Evolutionary conservation across 495 filamentous ascomycete genomes (phyloP).

Genomic region (Aspergillus bertholletiae): DNA sequence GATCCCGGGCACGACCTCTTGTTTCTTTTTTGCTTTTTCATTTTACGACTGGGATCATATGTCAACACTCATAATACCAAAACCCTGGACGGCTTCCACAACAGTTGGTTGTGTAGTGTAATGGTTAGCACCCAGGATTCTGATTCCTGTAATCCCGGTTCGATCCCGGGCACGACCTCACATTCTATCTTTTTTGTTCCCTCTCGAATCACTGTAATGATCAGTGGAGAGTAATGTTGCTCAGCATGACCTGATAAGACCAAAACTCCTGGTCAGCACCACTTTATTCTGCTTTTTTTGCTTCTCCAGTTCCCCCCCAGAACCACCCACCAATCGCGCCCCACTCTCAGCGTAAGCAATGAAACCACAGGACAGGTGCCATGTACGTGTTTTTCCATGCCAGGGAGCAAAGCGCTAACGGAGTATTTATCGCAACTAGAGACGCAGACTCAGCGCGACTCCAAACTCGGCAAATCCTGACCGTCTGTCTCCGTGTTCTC

Average conservation of each 20-base stretch:
- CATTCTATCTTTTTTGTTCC: not conserved
- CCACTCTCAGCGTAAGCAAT: too few relatives aligned
- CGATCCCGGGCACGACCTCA: constrained; percentile 39
- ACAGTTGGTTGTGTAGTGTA: constrained; percentile 24
- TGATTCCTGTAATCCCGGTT: constrained; percentile 39
- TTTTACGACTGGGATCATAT: too few relatives aligned
- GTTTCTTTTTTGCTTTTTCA: not conserved
- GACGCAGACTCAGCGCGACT: not conserved
- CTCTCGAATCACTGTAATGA: not conserved
- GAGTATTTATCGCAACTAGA: not conserved
- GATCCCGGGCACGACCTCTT: constrained; percentile 37
- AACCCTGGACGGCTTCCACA: too few relatives aligned
- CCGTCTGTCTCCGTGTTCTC: not conserved
- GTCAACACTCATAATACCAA: too few relatives aligned
- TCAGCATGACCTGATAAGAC: too few relatives aligned
- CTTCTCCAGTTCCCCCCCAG: too few relatives aligned
- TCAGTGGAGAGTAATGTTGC: not conserved
- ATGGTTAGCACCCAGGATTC: constrained; percentile 34
- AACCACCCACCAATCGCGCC: too few relatives aligned
- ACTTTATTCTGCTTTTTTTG: too few relatives aligned
- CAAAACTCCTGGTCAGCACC: too few relatives aligned
- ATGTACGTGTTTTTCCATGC: too few relatives aligned
- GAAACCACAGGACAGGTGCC: too few relatives aligned
- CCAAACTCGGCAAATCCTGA: not conserved
- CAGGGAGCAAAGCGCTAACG: too few relatives aligned